Evolutionary conservation across 768 basidiomycete species (phyloP), one percentile per base, ranked within the genome.

Genomic region (Lactarius quietus): DNA sequence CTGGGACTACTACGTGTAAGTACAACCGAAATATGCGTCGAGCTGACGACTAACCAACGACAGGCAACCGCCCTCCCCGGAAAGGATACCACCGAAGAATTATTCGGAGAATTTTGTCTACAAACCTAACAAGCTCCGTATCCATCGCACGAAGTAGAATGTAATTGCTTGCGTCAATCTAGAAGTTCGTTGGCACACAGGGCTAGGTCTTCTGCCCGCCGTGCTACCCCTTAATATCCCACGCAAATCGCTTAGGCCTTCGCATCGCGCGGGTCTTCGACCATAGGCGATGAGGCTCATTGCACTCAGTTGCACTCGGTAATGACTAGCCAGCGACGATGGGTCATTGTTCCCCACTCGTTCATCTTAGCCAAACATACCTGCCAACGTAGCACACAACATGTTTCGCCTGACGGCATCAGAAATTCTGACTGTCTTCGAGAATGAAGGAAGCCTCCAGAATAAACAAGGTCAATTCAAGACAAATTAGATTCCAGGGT

Each of bases 71-170:
- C 75, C 83, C 28, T 77, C 82, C 15, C 80, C 83, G 64, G 86
- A 86, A 78, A 83, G 84, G 66, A 86, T 93, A 63, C 89, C 88
- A 23, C 88, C 88, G 18, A 92, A 98, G 86, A 83, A 93, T 73
- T 95, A 95, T 71, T 77, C 93, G 48, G 95, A 95, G 82, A 98
- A 94, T 80, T 98, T 83, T 75, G 79, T 92, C 18, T 95, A 98
- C 80, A 86, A 81, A 62, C 84, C 92, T 3, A 80, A 84, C 72
- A 90, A 84, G 71, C 81, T 98, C 62, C 85, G 95, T 66, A 90
- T 95, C 71, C 78, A 84, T 76, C 88, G 90, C 74, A 98, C 95
- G 58, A 98, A 98, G 83, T 98, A 94, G 83, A 83, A 18, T 68
- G 56, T 66, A 62, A 53, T 29, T 17, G 8, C 41, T 35, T 23